phyloP scores from a whole-genome alignment of 2,329 filamentous ascomycete species.

The Clarireedia sp. region DNA sequence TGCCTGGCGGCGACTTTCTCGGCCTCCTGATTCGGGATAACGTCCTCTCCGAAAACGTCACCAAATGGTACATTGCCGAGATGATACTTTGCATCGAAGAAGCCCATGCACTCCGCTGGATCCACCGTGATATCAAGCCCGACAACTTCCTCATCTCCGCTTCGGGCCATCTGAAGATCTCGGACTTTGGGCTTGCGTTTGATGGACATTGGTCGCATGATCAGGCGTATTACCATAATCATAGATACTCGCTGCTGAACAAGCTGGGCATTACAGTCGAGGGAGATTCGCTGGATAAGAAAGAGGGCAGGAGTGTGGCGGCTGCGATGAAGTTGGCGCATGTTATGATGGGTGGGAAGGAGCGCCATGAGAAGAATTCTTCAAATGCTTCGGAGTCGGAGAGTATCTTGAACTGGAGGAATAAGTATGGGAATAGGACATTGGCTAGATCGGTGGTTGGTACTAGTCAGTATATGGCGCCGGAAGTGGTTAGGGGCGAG shows the following conservation, averaged over 20 bases:
- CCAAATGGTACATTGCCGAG: slow-evolving; percentile 85
- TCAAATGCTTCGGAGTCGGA: slow-evolving; percentile 30
- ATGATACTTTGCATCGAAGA: slow-evolving; percentile 96
- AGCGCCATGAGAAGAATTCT: slow-evolving; percentile 33
- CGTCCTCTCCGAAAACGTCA: slow-evolving; percentile 66
- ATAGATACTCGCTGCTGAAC: slow-evolving; percentile 71
- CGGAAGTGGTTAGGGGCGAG: slow-evolving; percentile 77
- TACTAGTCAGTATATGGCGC: slow-evolving; percentile 97
- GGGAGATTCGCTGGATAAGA: slow-evolving; percentile 65
- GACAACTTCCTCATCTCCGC: slow-evolving; percentile 92
- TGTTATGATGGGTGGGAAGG: slow-evolving; percentile 33
- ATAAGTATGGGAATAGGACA: slow-evolving; percentile 58
- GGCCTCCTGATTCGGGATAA: slow-evolving; percentile 80
- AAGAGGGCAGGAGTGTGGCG: slow-evolving; percentile 39
- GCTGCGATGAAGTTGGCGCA: slow-evolving; percentile 33
- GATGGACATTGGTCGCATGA: slow-evolving; percentile 94
- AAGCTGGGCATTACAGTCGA: slow-evolving; percentile 65
- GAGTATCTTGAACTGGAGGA: slow-evolving; percentile 60
- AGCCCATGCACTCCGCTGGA: slow-evolving; percentile 78
- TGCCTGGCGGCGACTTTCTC: slow-evolving; percentile 93
- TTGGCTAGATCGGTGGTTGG: slow-evolving; percentile 83
- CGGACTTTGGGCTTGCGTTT: slow-evolving; percentile 92
- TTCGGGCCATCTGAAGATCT: slow-evolving; percentile 87
- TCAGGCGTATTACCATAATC: slow-evolving; percentile 75
- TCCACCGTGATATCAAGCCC: slow-evolving; percentile 93